These are phyloP conservation scores for Pneumocystis oryctolagi DNA, from an alignment of 1,139 yeast species.

Conservation along the genomic window DNA sequence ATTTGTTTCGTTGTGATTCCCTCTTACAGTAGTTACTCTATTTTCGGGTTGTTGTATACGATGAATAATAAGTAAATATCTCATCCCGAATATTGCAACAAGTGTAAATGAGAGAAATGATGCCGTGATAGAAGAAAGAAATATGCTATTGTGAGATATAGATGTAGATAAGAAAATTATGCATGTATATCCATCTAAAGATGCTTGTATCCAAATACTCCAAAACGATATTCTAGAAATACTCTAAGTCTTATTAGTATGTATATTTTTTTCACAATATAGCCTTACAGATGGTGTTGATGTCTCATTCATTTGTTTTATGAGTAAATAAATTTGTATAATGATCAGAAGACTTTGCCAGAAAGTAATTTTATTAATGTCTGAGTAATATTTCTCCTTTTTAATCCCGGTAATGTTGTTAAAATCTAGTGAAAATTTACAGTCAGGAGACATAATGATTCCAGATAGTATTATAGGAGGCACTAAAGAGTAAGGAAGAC, in stretches of 20 bases:
- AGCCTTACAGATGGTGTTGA: not conserved
- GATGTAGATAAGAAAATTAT: conserved; percentile 48
- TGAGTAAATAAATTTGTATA: not conserved
- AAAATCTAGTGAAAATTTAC: not conserved
- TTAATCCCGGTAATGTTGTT: not conserved
- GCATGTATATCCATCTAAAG: conserved; percentile 55
- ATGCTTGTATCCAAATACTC: conserved; percentile 39
- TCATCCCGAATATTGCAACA: conserved; percentile 61
- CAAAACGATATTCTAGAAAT: conserved; percentile 43
- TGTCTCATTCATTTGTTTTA: not conserved
- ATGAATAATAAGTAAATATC: conserved; percentile 55
- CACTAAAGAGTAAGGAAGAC: not conserved
- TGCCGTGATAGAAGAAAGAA: conserved; percentile 52
- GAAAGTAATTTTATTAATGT: not conserved
- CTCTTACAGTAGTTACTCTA: not conserved
- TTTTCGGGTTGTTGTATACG: conserved; percentile 59
- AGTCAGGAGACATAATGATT: not conserved
- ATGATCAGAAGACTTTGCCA: not conserved
- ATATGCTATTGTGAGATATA: conserved; percentile 40
- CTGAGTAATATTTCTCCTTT: not conserved
- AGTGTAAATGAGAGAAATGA: conserved; percentile 56
- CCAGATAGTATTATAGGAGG: not conserved
- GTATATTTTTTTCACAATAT: not conserved
- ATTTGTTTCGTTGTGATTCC: not conserved
- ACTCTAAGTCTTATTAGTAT: not conserved